These are phyloP conservation scores for Licmophora abbreviata DNA, from an alignment of 108 stramenopile genomes.

Conservation along the genomic window DNA sequence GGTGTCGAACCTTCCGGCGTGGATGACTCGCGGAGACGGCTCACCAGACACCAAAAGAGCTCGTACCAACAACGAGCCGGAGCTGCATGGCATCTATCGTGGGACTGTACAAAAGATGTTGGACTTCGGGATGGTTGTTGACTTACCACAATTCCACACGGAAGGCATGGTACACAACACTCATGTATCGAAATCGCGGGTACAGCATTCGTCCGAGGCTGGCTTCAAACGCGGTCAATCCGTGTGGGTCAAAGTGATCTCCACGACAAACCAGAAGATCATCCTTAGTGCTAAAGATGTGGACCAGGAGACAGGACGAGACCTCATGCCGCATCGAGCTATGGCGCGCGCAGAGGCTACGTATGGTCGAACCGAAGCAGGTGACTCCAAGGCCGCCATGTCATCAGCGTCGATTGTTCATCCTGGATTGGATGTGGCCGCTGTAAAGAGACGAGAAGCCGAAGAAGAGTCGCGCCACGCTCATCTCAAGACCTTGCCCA, in stretches of 20 bases:
- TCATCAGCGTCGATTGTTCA: conserved; percentile 67
- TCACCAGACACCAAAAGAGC: conserved; percentile 16
- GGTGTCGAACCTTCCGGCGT: conserved; percentile 77
- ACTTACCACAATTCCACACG: conserved; percentile 22
- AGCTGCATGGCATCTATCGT: conserved; percentile 75
- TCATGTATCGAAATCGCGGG: conserved; percentile 51
- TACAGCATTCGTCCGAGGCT: conserved; percentile 40
- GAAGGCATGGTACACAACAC: conserved; percentile 89
- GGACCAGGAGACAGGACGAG: conserved; percentile 85
- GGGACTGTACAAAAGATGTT: conserved; percentile 78
- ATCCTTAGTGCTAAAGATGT: conserved; percentile 89
- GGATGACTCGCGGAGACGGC: conserved; percentile 64
- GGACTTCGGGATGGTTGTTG: conserved; percentile 91
- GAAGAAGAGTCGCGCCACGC: conserved; percentile 49
- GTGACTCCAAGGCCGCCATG: conserved; percentile 25
- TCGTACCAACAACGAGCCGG: conserved; percentile 11
- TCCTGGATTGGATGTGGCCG: conserved; percentile 83
- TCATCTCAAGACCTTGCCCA: too few relatives aligned
- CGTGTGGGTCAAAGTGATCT: conserved; percentile 90
- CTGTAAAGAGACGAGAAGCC: conserved; percentile 52
- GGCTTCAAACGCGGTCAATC: conserved; percentile 62
- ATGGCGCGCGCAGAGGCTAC: conserved; percentile 11
- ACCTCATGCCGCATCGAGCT: conserved; percentile 83
- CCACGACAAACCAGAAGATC: conserved; percentile 50
- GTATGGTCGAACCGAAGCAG: conserved; percentile 1